phyloP scores from a whole-genome alignment of 768 basidiomycete genomes.

The Cytidiella melzeri region DNA sequence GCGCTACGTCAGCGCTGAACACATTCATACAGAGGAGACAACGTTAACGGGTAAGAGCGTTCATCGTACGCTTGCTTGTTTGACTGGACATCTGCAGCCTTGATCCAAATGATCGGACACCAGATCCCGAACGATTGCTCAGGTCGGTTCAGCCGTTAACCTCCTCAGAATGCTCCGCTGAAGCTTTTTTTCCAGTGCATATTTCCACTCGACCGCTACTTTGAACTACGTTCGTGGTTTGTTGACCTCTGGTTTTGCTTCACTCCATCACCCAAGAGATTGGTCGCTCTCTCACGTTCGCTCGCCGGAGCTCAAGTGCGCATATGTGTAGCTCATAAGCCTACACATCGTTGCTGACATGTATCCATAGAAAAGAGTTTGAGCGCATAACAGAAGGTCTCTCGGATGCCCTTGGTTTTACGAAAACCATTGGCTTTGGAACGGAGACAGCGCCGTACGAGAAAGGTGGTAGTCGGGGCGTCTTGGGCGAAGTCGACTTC shows the following conservation, averaged over 20 bases:
- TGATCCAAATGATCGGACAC: constrained; percentile 70
- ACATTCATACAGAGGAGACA: constrained; percentile 71
- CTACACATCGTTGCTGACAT: background rate
- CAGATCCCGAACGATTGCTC: constrained; percentile 86
- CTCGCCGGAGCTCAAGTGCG: constrained; percentile 65
- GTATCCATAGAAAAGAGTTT: constrained; percentile 59
- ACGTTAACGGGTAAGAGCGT: constrained; percentile 75
- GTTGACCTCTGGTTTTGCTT: constrained; percentile 89
- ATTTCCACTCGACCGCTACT: constrained; percentile 93
- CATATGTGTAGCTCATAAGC: constrained; percentile 4
- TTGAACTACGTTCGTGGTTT: constrained; percentile 88
- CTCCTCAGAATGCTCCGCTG: too few species aligned
- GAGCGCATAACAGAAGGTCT: constrained; percentile 79
- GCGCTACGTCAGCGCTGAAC: background rate
- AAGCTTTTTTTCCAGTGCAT: too few species aligned
- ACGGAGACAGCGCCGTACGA: constrained; percentile 53
- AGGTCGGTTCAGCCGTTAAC: constrained; percentile 44
- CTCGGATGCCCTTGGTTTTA: constrained; percentile 90
- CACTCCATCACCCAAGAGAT: constrained; percentile 81
- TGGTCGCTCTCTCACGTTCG: constrained; percentile 94
- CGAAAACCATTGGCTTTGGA: constrained; percentile 75
- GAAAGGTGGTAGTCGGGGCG: constrained; percentile 61
- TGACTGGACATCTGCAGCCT: constrained; percentile 36
- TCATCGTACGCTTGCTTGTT: background rate
- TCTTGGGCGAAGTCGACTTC: constrained; percentile 85